Evolutionary conservation across 805 yeast species (phyloP).

Genomic region (Monosporozyma unispora): DNA sequence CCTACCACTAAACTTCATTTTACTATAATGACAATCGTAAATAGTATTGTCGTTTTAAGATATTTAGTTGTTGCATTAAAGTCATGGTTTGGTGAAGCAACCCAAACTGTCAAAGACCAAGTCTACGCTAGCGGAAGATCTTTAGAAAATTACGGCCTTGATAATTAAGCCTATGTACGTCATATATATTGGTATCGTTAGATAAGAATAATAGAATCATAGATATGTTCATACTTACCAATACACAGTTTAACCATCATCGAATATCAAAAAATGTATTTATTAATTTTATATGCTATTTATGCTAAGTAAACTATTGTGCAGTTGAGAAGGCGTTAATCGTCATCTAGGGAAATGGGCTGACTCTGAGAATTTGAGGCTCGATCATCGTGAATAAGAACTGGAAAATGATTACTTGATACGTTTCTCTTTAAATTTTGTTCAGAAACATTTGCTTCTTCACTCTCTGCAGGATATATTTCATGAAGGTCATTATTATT

Average conservation of each 20-base stretch:
- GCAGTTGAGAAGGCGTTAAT: not conserved
- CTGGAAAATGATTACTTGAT: not conserved
- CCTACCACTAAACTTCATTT: not conserved
- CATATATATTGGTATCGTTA: not conserved
- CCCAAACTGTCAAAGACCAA: slow-evolving; percentile 45
- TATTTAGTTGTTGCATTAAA: slow-evolving; percentile 4
- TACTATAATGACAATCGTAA: not conserved
- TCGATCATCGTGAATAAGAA: not conserved
- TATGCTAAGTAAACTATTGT: not conserved
- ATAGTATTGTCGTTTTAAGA: not conserved
- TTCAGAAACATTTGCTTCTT: not conserved
- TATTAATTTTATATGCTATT: not conserved
- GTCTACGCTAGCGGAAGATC: slow-evolving; percentile 50
- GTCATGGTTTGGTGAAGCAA: slow-evolving; percentile 20
- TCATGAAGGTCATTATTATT: slow-evolving; percentile 1
- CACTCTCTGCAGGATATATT: not conserved
- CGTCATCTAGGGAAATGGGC: slow-evolving; percentile 6
- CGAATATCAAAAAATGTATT: not conserved
- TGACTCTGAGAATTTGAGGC: not conserved
- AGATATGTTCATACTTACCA: not conserved
- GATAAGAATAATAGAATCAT: not conserved
- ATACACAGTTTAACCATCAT: not conserved
- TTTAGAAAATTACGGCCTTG: slow-evolving; percentile 33
- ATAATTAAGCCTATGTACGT: not conserved
- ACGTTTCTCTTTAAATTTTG: not conserved